These are phyloP conservation scores for Microcos paniculata DNA, from an alignment of 345 rosid genomes.

Conservation along the genomic window DNA sequence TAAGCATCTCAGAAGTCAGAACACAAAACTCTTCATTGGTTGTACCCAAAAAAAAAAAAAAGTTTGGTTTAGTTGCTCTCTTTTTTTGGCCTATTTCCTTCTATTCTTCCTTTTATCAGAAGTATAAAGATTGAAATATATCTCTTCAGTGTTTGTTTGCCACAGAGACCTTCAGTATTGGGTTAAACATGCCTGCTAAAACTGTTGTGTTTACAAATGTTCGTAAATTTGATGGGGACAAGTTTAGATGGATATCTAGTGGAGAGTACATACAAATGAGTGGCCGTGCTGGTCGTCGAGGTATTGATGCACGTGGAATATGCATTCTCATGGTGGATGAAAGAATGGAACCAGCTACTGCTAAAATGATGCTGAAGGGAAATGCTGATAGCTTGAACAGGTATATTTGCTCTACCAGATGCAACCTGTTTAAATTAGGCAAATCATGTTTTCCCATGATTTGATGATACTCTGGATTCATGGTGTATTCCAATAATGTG, in stretches of 20 bases:
- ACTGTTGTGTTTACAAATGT: conserved; percentile 98
- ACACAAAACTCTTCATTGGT: not conserved
- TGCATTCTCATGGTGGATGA: conserved; percentile 98
- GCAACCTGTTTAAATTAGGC: not conserved
- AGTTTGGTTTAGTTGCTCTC: not conserved
- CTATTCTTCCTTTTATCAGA: not conserved
- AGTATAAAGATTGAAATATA: conserved; percentile 25
- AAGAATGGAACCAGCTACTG: conserved; percentile 93
- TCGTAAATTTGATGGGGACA: conserved; percentile 97
- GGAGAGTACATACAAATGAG: conserved; percentile 99
- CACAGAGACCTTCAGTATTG: conserved; percentile 99
- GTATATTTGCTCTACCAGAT: conserved; percentile 35
- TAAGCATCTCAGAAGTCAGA: not conserved
- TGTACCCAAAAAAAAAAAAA: not conserved
- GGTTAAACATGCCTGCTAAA: conserved; percentile 99
- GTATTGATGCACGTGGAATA: conserved; percentile 91
- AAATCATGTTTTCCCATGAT: not conserved
- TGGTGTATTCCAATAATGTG: not conserved
- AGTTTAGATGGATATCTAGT: conserved; percentile 97
- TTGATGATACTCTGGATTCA: not conserved
- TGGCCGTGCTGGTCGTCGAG: conserved; percentile 99
- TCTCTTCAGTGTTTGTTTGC: conserved; percentile 89
- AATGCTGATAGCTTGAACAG: conserved; percentile 96
- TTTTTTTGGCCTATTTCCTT: not conserved
- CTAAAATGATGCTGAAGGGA: conserved; percentile 93